Base-by-base conservation (phyloP, 176 grass and related monocot species). In the Eleusine coracana region DNA sequence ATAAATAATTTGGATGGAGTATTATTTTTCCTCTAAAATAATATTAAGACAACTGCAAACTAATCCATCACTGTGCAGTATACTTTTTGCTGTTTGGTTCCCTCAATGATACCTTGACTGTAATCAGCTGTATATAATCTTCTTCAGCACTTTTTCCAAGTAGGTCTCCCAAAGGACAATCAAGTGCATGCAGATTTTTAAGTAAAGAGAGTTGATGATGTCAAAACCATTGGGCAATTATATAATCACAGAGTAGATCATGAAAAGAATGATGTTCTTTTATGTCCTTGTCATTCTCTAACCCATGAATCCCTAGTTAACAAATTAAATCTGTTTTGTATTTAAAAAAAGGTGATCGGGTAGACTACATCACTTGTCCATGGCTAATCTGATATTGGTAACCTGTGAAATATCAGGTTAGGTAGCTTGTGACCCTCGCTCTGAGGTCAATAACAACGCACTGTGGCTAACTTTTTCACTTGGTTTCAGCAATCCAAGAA, bases 391-490 rank as follows among this genome's bases (percentile, higher is more conserved):
- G 5, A 50, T 29, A 79, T 66, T 51, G 3, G 21, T 78, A 39
- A 28, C 50, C 42, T 3, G 12, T 23, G 11, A 0, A 79, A 49
- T 14, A 25, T 29, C 29, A 29, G 49, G 62, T 48, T 66, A 21
- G 76, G 37, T 65, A 21, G 7, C n/a, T 36, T 39, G 21, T 44
- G 46, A 58, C 68, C 28, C 16, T 18, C 21, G 6, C 21, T 12
- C 45, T 39, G 20, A 66, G 44, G 45, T 38, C 73, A 58, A 46
- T 61, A 74, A 83, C 83, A 70, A 66, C 56, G 73, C 73, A 71
- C 31, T 65, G 31, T 34, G 31, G 31, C 31, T 34, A 34, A 76
- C n/a, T 60, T 75, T 90, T 85, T 82, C 16, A 40, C 45, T 41
- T 72, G 23, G 60, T 79, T n/a, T 23, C 76, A 36, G 27, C 9